Base-by-base conservation (phyloP, 2,329 filamentous ascomycete genomes). In the Fusarium chaquense region DNA sequence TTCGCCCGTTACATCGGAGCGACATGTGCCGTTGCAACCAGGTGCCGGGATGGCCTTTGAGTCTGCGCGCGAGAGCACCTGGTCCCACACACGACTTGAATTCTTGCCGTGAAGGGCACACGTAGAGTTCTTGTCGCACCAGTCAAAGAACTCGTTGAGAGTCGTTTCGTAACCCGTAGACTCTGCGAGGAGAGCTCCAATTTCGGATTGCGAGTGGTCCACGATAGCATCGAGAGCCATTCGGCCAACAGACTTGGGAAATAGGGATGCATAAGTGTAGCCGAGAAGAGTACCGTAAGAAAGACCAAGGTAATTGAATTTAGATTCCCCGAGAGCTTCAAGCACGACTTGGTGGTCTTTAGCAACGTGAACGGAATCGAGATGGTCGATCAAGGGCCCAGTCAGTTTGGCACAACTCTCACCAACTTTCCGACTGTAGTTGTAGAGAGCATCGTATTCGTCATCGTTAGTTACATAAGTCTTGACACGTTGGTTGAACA, bases 271-370 rank as follows among this genome's bases (percentile, higher is more conserved):
- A 44, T 78, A 80, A 3, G 76, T 76, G 12, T 61, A 53, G 1
- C 81, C 81, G 10, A 81, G 62, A 12, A 79, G 41, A 3, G 77
- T 78, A 1, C 80, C 80, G 44, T 82, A 82, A 6, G 77, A 80
- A 46, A 79, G 70, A 1, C 81, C 80, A 53, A 79, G 77, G 41
- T 76, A 78, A 43, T 77, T 73, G 40, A 78, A 63, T n/a, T 76
- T 73, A 1, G 72, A 50, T 0, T 56, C 30, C 0, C 72, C 74
- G 1, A 76, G 58, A 20, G 71, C 73, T 15, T 65, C 41, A 16
- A 72, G 74, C 0, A 76, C 62, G 15, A 75, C 28, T 28, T 75
- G 71, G 11, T 66, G 58, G 22, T 76, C 74, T 28, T 75, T 74
- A 6, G 61, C 73, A 3, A 69, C 71, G 32, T 73, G 70, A 9